phyloP scores from a whole-genome alignment of 306 rosid species.

The Lathyrus sativus region DNA sequence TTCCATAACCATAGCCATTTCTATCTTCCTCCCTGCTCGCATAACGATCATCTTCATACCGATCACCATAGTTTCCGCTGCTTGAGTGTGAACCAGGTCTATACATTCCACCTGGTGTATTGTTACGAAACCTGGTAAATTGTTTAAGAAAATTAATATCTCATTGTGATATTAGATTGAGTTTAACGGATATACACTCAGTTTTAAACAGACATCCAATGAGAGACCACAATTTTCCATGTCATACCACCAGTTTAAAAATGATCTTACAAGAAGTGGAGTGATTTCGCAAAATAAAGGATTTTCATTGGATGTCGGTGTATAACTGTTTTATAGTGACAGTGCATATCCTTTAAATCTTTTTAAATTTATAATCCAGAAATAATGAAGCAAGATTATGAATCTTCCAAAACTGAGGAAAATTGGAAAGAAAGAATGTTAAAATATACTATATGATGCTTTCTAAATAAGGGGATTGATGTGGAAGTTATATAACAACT shows the following conservation, averaged over 20 bases:
- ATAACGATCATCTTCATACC: slow-evolving; percentile 78
- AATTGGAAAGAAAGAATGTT: slow-evolving; percentile 13
- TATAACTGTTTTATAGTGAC: not conserved
- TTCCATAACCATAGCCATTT: slow-evolving; percentile 71
- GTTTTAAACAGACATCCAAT: not conserved
- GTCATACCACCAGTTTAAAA: not conserved
- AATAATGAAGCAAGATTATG: slow-evolving; percentile 18
- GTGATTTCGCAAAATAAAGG: not conserved
- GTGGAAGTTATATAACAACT: not conserved
- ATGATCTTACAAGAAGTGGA: not conserved
- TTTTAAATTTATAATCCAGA: slow-evolving; percentile 28
- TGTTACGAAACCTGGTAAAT: slow-evolving; percentile 70
- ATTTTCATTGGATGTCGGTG: not conserved
- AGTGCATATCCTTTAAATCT: not conserved
- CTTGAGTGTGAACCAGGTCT: slow-evolving; percentile 68
- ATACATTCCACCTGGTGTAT: slow-evolving; percentile 75
- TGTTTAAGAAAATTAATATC: slow-evolving; percentile 38
- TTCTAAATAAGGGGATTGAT: slow-evolving; percentile 12
- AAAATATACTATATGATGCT: not conserved
- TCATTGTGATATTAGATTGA: not conserved
- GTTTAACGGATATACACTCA: not conserved
- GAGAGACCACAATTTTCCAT: not conserved
- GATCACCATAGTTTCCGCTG: slow-evolving; percentile 65
- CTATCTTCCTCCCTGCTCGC: slow-evolving; percentile 76
- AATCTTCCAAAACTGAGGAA: slow-evolving; percentile 19